Evolutionary conservation across 2,329 filamentous ascomycete genomes (phyloP).

Genomic region (Trichoderma guizhouense): DNA sequence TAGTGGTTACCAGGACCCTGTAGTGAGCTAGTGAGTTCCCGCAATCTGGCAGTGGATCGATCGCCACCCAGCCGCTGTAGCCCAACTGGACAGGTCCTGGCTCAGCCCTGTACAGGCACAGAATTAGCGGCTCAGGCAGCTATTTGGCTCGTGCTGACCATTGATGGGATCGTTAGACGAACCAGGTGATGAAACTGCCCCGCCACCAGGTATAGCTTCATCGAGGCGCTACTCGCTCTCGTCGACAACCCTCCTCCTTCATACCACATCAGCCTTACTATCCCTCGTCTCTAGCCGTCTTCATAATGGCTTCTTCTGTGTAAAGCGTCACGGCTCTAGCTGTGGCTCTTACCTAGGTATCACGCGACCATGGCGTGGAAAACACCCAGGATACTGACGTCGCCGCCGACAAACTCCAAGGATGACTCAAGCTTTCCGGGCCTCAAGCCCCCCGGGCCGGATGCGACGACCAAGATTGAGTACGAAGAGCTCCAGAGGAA

Average conservation of each 20-base stretch:
- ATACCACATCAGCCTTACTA: not conserved
- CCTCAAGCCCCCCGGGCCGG: conserved; percentile 43
- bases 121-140: not conserved
- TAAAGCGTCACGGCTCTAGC: conserved; percentile 52
- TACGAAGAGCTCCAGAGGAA: conserved; percentile 85
- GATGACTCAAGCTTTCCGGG: conserved; percentile 52
- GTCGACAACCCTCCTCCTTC: conserved; percentile 10
- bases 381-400: conserved; percentile 46
- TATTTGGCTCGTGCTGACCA: not conserved
- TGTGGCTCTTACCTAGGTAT: conserved; percentile 43
- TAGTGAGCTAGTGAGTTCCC: not conserved
- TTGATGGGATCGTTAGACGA: not conserved
- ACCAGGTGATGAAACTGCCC: conserved; percentile 14
- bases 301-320: conserved; percentile 45
- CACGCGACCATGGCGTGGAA: conserved; percentile 52
- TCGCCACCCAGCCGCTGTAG: conserved; percentile 4
- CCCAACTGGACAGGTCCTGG: not conserved
- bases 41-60: conserved; percentile 1
- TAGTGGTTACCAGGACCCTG: not conserved
- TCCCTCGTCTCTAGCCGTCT: not conserved
- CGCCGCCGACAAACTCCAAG: conserved; percentile 42
- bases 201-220: conserved; percentile 17
- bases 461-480: conserved; percentile 49
- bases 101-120: conserved; percentile 18
- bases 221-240: conserved; percentile 14